Base-by-base conservation (phyloP, 2,329 filamentous ascomycete genomes). In the Lachnellula subtilissima region DNA sequence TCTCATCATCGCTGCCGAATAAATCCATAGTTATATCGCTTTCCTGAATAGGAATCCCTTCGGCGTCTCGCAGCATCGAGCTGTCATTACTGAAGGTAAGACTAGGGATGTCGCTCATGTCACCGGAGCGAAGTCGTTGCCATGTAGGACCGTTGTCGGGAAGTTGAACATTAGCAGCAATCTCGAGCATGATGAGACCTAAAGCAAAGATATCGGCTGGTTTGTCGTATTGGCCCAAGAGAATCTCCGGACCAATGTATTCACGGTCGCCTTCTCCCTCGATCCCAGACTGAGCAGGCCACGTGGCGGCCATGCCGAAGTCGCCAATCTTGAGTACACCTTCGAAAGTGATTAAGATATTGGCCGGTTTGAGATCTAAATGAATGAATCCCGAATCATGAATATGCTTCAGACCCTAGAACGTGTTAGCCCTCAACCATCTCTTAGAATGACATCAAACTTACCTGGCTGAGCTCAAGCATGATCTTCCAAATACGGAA, bases 401-500 rank as follows among this genome's bases (percentile, higher is more conserved):
- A 50, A 99, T 94, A 60, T 93, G 88, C 71, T 91, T 87, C 60
- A 99, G 73, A 39, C 94, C 94, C 89, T 96, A 61, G 14, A 54
- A 53, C 42, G 64, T 70, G 53, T 69, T 58, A 69, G 59, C 48
- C 4, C 53, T 50, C 12, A 53, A 19, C 12, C 35, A 39, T 50
- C 28, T 47, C 5, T 11, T 7, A 8, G 39, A 15, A 15, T 23
- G 23, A 2, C 28, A 35, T 17, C 22, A 2, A 47, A 78, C 87
- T 74, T 82, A 94, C 91, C 78, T 88, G 76, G 66, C 86, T 82
- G 57, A 96, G 74, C 71, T 99, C 94, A 43, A 96, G 82, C 65
- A 97, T 76, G 56, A 97, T 93, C 76, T 99, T 99, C 91, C 94
- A 99, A 72, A 97, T 97, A 59, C 94, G 84, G 74, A 99, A 99